Evolutionary conservation across 768 basidiomycete species (phyloP), one percentile per base, ranked within the genome.

Genomic region (Harrya chromipes): DNA sequence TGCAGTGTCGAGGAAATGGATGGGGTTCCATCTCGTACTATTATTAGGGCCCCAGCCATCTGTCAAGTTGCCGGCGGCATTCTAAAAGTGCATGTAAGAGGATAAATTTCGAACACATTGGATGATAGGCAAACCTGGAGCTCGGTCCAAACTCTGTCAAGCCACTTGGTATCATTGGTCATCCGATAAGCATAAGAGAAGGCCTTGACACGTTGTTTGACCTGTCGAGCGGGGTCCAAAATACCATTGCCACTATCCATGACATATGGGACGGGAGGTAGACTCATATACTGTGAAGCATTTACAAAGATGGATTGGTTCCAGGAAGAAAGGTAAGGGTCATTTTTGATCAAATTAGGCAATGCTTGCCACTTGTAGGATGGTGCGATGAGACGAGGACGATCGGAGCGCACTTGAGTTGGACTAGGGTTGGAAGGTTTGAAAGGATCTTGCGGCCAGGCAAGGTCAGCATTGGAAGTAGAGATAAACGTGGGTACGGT

Each of bases 361-460:
- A 99, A 81, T 12, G 83, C 89, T 14, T 76, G 68, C 95, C 97
- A 98, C 70, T 92, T 94, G 78, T 93, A 94, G 10, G 77, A 59
- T 20, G 95, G 93, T 14, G 95, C 97, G 58, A 97, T 85, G 42
- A 99, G 78, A 38, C 90, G 87, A 21, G 97, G 97, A 53, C 94
- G 87, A 61, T 90, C 85, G 9, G 83, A 58, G 39, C 92, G 85
- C 29, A 84, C 74, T 43, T 66, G 68, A 33, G 83, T 82, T n/a
- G 78, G 75, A 36, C 65, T 66, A 10, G 90, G 84, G 56, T 67
- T 83, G 33, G 80, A 62, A 17, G 92, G 87, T 38, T 81, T 65
- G 65, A 84, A 90, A 6, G 89, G 63, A 66, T 98, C 95, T 41
- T 72, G 58, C 4, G 92, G 93, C 94, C 94, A 97, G 6, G 81